These are phyloP conservation scores for Lathyrus aphaca DNA, from an alignment of 306 rosid species.

Conservation along the genomic window DNA sequence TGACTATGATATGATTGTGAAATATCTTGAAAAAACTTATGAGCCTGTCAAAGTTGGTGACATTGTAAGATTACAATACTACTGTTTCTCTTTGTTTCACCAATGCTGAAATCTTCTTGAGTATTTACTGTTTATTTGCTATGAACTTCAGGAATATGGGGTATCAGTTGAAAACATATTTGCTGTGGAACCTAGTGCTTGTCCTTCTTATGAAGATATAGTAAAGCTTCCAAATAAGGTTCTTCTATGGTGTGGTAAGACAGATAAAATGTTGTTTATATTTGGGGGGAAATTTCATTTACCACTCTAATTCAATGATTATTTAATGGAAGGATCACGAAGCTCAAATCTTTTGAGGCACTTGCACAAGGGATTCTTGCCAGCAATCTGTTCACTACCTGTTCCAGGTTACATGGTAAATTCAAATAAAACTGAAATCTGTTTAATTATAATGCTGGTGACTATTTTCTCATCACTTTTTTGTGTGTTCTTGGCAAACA, in stretches of 20 bases:
- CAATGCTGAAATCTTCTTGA: not conserved
- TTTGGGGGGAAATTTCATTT: not conserved
- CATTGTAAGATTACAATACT: constrained; percentile 45
- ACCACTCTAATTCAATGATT: constrained; percentile 14
- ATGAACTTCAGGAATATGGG: constrained; percentile 67
- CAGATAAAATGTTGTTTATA: not conserved
- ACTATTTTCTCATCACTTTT: constrained; percentile 15
- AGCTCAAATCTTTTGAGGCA: constrained; percentile 84
- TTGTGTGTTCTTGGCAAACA: constrained; percentile 24
- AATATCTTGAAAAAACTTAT: constrained; percentile 75
- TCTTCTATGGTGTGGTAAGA: constrained; percentile 89
- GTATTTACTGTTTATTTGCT: not conserved
- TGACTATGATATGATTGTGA: constrained; percentile 76
- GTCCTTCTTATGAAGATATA: constrained; percentile 68
- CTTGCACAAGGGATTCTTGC: constrained; percentile 78
- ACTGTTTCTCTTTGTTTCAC: not conserved
- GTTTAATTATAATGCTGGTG: not conserved
- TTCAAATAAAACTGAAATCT: not conserved
- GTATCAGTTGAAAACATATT: constrained; percentile 68
- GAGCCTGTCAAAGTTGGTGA: constrained; percentile 80
- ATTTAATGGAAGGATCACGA: constrained; percentile 54
- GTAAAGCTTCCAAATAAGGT: constrained; percentile 75
- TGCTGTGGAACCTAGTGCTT: constrained; percentile 51
- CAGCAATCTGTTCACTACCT: constrained; percentile 72
- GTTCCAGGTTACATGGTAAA: constrained; percentile 79